Evolutionary conservation across 805 yeast species (phyloP), one percentile per base, ranked within the genome.

Genomic region (Candida insectorum): DNA sequence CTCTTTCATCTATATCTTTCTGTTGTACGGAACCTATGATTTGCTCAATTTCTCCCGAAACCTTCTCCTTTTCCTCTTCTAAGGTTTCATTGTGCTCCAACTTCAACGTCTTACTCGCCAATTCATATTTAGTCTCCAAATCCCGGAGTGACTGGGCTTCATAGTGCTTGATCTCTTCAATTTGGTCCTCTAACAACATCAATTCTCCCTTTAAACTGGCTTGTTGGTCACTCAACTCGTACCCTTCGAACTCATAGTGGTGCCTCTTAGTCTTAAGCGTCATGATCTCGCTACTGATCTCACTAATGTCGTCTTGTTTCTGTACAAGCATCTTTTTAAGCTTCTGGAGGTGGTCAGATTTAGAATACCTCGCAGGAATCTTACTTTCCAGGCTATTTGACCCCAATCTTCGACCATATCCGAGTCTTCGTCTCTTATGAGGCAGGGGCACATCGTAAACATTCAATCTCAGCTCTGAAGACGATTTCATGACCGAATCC

Each of bases 241-340:
- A 57, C 31, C 52, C 58, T 19, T 62, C 62, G 16, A 66, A 42
- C 28, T 66, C 73, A 19, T 57, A 48, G 16, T 56, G 56, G 6
- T 62, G 64, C 21, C 56, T 58, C 33, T 62, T 60, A 0, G 73
- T 68, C 35, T 61, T 60, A 6, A 56, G 28, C 1, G 60, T 54
- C 44, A 54, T 46, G 2, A 56, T 45, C 14, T 45, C 33, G 5
- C 47, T 44, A 16, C 44, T 47, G 15, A 40, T 16, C 38, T 48
- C 11, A 29, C 22, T 32, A 46, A 51, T n/a, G 38, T 50, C 31
- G 15, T 25, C 33, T 47, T 47, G 28, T 40, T 51, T 28, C 30
- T 28, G 32, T 40, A 39, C 48, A 4, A 40, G 21, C 27, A 47
- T 6, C 28, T 33, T 18, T 20, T 26, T 37, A 14, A 43, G 33